phyloP scores from a whole-genome alignment of 768 basidiomycete species.

The Russula griseocarnosa region DNA sequence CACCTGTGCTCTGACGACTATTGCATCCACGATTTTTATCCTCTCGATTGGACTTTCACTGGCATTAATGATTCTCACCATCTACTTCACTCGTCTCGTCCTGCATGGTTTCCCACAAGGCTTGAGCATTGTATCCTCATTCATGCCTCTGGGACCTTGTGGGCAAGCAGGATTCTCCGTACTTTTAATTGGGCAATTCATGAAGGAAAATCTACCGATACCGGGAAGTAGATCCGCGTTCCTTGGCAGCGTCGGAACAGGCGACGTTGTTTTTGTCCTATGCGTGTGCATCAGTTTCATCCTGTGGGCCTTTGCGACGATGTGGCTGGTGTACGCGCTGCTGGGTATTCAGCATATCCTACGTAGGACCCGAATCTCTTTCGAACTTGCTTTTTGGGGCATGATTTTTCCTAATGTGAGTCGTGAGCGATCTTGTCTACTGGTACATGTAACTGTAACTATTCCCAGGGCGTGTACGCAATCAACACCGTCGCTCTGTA shows the following conservation, averaged over 20 bases:
- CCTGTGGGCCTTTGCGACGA: slow-evolving; percentile 59
- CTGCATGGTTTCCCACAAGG: slow-evolving; percentile 51
- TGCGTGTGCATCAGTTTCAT: slow-evolving; percentile 48
- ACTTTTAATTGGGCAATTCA: slow-evolving; percentile 51
- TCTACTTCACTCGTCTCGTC: slow-evolving; percentile 59
- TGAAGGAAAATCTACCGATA: slow-evolving; percentile 40
- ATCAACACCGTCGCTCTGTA: slow-evolving; percentile 56
- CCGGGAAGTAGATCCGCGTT: slow-evolving; percentile 37
- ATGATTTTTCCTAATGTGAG: slow-evolving; percentile 67
- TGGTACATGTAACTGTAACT: neutral
- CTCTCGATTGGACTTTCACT: slow-evolving; percentile 54
- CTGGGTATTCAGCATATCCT: slow-evolving; percentile 46
- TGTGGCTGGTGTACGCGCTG: slow-evolving; percentile 58
- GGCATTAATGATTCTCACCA: slow-evolving; percentile 61
- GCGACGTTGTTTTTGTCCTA: slow-evolving; percentile 43
- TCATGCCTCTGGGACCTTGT: slow-evolving; percentile 71
- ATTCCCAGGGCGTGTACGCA: slow-evolving; percentile 58
- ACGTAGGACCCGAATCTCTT: slow-evolving; percentile 43
- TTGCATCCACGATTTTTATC: slow-evolving; percentile 51
- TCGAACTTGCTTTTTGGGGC: slow-evolving; percentile 61
- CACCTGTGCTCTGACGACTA: slow-evolving; percentile 51
- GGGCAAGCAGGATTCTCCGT: slow-evolving; percentile 62
- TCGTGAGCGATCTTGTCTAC: slow-evolving; percentile 10
- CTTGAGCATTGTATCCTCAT: slow-evolving; percentile 50
- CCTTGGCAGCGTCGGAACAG: slow-evolving; percentile 36